phyloP scores from a whole-genome alignment of 163 green algal species.

The Chlorella variabilis region DNA sequence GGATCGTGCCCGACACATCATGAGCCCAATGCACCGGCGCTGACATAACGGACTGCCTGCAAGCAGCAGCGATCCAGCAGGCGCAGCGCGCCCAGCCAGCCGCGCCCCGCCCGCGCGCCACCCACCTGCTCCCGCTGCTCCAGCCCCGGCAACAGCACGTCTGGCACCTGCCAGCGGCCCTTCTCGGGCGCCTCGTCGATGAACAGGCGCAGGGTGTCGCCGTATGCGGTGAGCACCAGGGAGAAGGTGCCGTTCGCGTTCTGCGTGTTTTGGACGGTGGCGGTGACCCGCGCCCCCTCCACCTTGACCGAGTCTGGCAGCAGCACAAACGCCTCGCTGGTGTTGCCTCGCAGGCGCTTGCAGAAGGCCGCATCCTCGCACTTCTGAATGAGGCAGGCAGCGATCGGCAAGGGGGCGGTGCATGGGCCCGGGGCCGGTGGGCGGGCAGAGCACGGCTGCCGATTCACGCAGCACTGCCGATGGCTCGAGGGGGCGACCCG shows the following conservation, averaged over 20 bases:
- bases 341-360: slow-evolving; percentile 74
- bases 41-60: no score
- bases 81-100: no score
- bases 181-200: slow-evolving; percentile 72
- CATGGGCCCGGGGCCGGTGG: neutral
- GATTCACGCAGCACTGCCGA: neutral
- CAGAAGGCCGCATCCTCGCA: slow-evolving; percentile 90
- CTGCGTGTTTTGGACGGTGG: slow-evolving; percentile 55
- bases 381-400: slow-evolving; percentile 60
- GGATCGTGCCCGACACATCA: no score
- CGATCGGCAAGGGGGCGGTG: neutral
- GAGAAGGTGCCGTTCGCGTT: slow-evolving; percentile 52
- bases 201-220: slow-evolving; percentile 77
- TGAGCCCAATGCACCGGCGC: no score
- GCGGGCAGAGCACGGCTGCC: no score
- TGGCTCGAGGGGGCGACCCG: neutral
- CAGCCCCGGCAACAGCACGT: slow-evolving; percentile 65
- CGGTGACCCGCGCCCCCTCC: slow-evolving; percentile 55
- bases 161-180: slow-evolving; percentile 61
- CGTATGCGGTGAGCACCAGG: slow-evolving; percentile 69
- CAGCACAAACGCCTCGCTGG: slow-evolving; percentile 66
- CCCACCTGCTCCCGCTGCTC: slow-evolving; percentile 38
- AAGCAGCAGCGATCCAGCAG: no score
- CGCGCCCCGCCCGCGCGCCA: no score
- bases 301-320: slow-evolving; percentile 58